phyloP scores from a whole-genome alignment of 805 yeast species.

The Metschnikowia kunwiensis region DNA sequence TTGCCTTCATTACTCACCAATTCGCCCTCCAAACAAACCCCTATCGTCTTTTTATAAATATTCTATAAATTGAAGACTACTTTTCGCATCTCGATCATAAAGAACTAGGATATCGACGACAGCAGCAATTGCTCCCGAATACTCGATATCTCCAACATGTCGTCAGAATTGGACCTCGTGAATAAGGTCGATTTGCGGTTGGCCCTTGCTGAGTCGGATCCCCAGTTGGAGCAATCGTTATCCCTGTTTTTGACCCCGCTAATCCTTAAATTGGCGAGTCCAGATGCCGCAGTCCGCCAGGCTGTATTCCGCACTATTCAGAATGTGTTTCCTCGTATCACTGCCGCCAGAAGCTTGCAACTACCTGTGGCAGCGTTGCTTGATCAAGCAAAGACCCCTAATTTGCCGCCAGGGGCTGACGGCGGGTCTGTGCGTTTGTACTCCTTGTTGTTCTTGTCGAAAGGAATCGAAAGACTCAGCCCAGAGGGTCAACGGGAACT shows the following conservation, averaged over 20 bases:
- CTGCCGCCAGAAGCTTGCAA: conserved; percentile 49
- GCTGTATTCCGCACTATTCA: conserved; percentile 66
- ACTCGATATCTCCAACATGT: too few species aligned
- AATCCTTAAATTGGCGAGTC: conserved; percentile 72
- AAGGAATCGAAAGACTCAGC: conserved; percentile 58
- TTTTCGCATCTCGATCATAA: too few species aligned
- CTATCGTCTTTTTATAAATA: too few species aligned
- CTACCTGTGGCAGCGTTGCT: conserved; percentile 65
- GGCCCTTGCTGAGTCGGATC: conserved; percentile 69
- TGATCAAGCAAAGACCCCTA: conserved; percentile 59
- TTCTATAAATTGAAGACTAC: too few species aligned
- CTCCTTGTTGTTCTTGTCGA: conserved; percentile 62
- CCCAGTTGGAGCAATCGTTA: conserved; percentile 59
- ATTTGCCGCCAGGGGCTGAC: conserved; percentile 41
- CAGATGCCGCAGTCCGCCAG: conserved; percentile 59
- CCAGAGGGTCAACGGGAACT: conserved; percentile 35
- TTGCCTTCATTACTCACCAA: too few species aligned
- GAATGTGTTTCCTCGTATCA: conserved; percentile 64
- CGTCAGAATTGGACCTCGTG: conserved; percentile 62
- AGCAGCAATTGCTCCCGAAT: too few species aligned
- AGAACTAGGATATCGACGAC: too few species aligned
- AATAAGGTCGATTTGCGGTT: conserved; percentile 79
- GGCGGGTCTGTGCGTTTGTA: conserved; percentile 55
- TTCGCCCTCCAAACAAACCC: too few species aligned
- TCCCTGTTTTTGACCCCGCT: conserved; percentile 71